Evolutionary conservation across 768 basidiomycete genomes (phyloP), one percentile per base, ranked within the genome.

Genomic region (Serendipita sp.): DNA sequence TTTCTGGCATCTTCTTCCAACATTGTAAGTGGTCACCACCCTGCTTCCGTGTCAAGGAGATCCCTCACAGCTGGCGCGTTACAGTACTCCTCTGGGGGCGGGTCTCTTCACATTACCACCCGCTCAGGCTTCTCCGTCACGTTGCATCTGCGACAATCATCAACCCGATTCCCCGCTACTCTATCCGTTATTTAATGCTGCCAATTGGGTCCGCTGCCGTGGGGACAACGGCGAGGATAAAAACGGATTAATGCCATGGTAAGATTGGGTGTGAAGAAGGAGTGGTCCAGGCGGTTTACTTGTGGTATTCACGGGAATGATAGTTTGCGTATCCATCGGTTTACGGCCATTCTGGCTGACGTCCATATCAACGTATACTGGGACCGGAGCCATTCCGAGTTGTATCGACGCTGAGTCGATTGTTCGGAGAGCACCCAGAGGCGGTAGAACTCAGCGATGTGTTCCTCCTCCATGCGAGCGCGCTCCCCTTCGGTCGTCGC

Each of bases 371-470:
- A 77, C 9, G 76, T 70, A 64, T 75, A 74, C 67, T 84, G 89
- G 17, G 83, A 80, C 64, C 74, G 77, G 61, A 84, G 76, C 85
- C 85, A 88, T 71, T 85, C 81, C 26, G 70, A 66, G 2, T 82
- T 82, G 71, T 90, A 92, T 41, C 72, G 75, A 60, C 77, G 77
- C 61, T 82, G 81, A 31, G 79, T 77, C 2, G 69, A 66, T 33
- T 75, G 75, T 72, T 92, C 88, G 69, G 86, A 85, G 68, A 78
- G 75, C 45, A 86, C 75, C 90, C 90, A 92, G 66, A 79, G 78
- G 53, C 73, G 75, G 74, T 87, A 88, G 72, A 91, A 90, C 43
- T 79, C 78, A 17, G 86, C 84, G 26, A 90, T 75, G 17, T 56
- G 61, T 9, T 62, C 48, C n/a, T 65, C 64, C 31, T 68, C 51